phyloP scores from a whole-genome alignment of 108 stramenopile species.

The Nitzschia sp. region DNA sequence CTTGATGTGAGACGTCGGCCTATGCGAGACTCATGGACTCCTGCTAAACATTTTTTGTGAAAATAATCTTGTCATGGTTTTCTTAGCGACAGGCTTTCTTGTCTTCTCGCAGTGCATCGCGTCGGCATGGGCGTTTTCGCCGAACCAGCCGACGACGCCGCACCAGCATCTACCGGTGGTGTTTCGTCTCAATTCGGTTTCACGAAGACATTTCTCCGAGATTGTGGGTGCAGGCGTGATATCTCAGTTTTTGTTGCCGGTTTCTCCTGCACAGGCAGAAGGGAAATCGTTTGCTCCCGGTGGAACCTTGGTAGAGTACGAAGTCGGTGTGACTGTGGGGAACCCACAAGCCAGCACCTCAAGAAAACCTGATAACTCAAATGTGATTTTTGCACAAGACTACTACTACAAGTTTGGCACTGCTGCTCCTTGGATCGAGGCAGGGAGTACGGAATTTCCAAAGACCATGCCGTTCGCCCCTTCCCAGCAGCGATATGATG shows the following conservation, averaged over 20 bases:
- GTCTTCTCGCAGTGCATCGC: too few relatives aligned
- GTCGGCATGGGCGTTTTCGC: too few relatives aligned
- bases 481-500: constrained; percentile 76
- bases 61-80: too few relatives aligned
- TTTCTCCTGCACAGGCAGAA: not conserved
- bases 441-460: constrained; percentile 65
- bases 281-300: constrained; percentile 65
- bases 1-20: too few relatives aligned
- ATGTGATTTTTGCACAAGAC: constrained; percentile 78
- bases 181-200: too few relatives aligned
- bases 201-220: not conserved
- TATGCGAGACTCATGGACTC: too few relatives aligned
- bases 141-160: too few relatives aligned
- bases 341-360: constrained; percentile 65
- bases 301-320: constrained; percentile 78
- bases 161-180: too few relatives aligned
- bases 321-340: constrained; percentile 58
- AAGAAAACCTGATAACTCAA: constrained; percentile 67
- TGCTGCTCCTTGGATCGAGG: constrained; percentile 65
- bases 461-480: constrained; percentile 74
- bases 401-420: constrained; percentile 85
- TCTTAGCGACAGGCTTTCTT: too few relatives aligned
- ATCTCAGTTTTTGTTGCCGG: not conserved
- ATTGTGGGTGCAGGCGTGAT: not conserved
- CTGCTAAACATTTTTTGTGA: too few relatives aligned